Evolutionary conservation across 1,139 yeast genomes (phyloP).

Genomic region (Eremothecium cymbalariae): DNA sequence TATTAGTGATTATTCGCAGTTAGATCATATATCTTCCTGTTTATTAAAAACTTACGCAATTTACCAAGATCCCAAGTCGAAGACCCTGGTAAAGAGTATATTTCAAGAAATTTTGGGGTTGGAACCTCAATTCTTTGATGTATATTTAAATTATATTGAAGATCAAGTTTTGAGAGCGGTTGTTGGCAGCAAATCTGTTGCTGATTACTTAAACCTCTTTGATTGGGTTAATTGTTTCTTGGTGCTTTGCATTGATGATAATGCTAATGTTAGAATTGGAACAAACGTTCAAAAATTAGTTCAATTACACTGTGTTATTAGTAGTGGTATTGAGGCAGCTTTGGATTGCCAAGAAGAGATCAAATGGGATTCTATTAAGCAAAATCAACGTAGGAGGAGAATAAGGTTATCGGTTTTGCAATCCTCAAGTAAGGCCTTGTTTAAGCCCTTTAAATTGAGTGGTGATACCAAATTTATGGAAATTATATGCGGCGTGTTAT

Average conservation of each 20-base stretch:
- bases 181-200: constrained; percentile 24
- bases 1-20: constrained; percentile 11
- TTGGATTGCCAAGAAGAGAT: constrained; percentile 22
- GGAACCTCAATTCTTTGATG: constrained; percentile 34
- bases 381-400: constrained; percentile 42
- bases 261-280: constrained; percentile 13
- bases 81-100: constrained; percentile 36
- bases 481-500: constrained; percentile 10
- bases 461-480: constrained; percentile 10
- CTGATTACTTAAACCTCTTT: constrained; percentile 26
- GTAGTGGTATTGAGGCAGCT: constrained; percentile 20
- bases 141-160: constrained; percentile 37
- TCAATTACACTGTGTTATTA: constrained; percentile 20
- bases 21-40: constrained; percentile 18
- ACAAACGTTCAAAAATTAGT: constrained; percentile 14
- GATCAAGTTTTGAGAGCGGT: constrained; percentile 24
- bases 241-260: constrained; percentile 8
- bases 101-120: constrained; percentile 34
- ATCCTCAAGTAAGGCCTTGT: constrained; percentile 32
- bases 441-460: constrained; percentile 14
- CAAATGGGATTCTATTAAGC: constrained; percentile 18
- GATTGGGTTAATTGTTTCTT: constrained; percentile 27
- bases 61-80: constrained; percentile 43
- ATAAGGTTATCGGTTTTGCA: constrained; percentile 39
- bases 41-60: constrained; percentile 37